Base-by-base conservation (phyloP, 2,329 filamentous ascomycete genomes). In the Epichloe gansuensis region DNA sequence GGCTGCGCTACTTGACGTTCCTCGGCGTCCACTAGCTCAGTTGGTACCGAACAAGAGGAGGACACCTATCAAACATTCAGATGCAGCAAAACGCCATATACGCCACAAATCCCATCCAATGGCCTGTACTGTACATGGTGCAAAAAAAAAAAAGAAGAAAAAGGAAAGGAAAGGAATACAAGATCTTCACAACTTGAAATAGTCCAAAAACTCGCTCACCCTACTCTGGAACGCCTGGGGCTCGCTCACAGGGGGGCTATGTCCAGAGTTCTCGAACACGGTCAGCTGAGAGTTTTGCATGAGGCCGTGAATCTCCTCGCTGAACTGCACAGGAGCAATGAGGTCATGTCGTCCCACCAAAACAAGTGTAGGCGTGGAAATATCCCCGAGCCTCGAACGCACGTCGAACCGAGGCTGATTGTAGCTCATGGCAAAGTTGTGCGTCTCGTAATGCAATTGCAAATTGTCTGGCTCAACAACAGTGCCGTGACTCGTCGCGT, bases 401-500 rank as follows among this genome's bases (percentile, higher is more conserved):
- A 63, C 51, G 46, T 61, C 58, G n/a, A 61, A 57, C 5, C 56
- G 51, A 1, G 59, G 58, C 34, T 53, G 42, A 25, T 55, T 61
- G 40, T 54, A 51, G 2, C 57, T 56, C 36, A 60, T 59, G 12
- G 59, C 58, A 15, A 56, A 55, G 50, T 61, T 61, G 35, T 61
- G 57, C 13, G 56, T 58, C 43, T 61, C 53, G 31, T 55, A 60
- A 36, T 53, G 59, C 27, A 60, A 31, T 4, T 53, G 47, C 15
- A 53, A 12, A 4, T 50, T 7, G 4, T 47, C 25, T 2, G 39
- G 31, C 12, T 47, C 38, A 9, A 27, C 38, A n/a, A 31, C 5
- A 3, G 34, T 11, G 27, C 15, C 38, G 13, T 23, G 27, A 21
- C 3, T n/a, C 2, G 44, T 12, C 3, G 23, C 7, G 36, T 31